Evolutionary conservation across 768 basidiomycete species (phyloP).

Genomic region (Xerocomus potaroensis): DNA sequence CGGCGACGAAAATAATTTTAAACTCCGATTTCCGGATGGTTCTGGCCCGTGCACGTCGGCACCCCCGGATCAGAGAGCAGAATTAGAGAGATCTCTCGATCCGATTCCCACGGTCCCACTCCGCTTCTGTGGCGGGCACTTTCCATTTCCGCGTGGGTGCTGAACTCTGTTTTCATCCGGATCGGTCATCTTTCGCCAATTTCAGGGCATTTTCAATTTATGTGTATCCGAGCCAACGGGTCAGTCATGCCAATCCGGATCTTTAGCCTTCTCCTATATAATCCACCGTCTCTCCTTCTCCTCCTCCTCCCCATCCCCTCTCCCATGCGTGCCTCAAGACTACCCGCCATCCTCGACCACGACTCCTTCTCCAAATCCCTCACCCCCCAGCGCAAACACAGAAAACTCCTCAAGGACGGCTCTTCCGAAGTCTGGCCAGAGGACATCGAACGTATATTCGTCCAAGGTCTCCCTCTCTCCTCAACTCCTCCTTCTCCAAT

Average conservation of each 20-base stretch:
- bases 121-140: slow-evolving; percentile 44
- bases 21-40: neutral
- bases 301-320: slow-evolving; percentile 5
- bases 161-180: slow-evolving; percentile 23
- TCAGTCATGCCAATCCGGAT: slow-evolving; percentile 40
- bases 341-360: slow-evolving; percentile 17
- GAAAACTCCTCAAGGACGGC: slow-evolving; percentile 82
- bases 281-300: slow-evolving; percentile 13
- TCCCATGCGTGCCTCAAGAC: slow-evolving; percentile 26
- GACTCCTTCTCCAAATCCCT: slow-evolving; percentile 25
- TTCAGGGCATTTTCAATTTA: slow-evolving; percentile 32
- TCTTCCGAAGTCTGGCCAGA: slow-evolving; percentile 80
- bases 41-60: slow-evolving; percentile 16
- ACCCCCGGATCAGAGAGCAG: slow-evolving; percentile 19
- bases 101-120: slow-evolving; percentile 29
- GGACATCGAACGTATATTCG: slow-evolving; percentile 69
- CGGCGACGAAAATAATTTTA: slow-evolving; percentile 6
- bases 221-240: slow-evolving; percentile 23
- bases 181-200: slow-evolving; percentile 28
- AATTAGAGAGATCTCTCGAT: slow-evolving; percentile 26
- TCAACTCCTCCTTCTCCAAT: neutral
- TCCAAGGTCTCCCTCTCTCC: slow-evolving; percentile 47
- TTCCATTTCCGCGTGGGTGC: slow-evolving; percentile 44
- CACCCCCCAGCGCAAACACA: slow-evolving; percentile 77
- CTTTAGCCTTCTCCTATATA: slow-evolving; percentile 42